A percentile compares a stretch with the other conserved stretches of the same genome.
phyloP scores from a whole-genome alignment of 805 yeast genomes.

The Candida peoriensis region DNA sequence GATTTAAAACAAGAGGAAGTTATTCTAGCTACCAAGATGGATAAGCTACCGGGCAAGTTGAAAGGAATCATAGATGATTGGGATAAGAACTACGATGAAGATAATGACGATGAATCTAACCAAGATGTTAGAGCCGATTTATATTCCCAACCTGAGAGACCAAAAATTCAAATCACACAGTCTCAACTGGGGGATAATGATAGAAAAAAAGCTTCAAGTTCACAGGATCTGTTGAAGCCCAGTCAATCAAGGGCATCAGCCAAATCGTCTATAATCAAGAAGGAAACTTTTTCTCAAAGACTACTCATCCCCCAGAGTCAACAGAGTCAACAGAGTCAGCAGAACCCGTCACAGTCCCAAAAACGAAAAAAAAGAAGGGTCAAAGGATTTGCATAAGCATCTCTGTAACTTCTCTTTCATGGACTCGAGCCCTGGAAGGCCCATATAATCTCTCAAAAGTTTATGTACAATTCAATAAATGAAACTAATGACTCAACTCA shows the following conservation, averaged over 20 bases:
- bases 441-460: too few relatives aligned
- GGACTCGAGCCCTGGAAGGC: too few relatives aligned
- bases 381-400: constrained; percentile 21
- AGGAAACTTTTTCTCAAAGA: constrained; percentile 1
- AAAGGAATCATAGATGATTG: constrained; percentile 12
- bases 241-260: too few relatives aligned
- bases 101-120: constrained; percentile 6
- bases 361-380: constrained; percentile 14
- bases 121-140: constrained; percentile 2
- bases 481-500: too few relatives aligned
- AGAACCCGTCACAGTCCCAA: constrained; percentile 2
- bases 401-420: too few relatives aligned
- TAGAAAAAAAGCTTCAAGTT: too few relatives aligned
- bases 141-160: constrained; percentile 6
- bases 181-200: too few relatives aligned
- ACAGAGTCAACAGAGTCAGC: not conserved
- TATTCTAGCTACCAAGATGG: not conserved
- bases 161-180: constrained; percentile 17
- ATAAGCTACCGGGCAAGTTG: constrained; percentile 2
- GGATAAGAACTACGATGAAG: constrained; percentile 16
- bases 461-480: too few relatives aligned
- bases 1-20: constrained; percentile 8
- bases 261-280: too few relatives aligned
- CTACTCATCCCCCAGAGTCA: not conserved
- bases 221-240: constrained; percentile 2